A percentile compares a stretch with the other conserved stretches of the same genome.
phyloP scores from a whole-genome alignment of 2,329 filamentous ascomycete genomes.

The Eurotiales sp. region DNA sequence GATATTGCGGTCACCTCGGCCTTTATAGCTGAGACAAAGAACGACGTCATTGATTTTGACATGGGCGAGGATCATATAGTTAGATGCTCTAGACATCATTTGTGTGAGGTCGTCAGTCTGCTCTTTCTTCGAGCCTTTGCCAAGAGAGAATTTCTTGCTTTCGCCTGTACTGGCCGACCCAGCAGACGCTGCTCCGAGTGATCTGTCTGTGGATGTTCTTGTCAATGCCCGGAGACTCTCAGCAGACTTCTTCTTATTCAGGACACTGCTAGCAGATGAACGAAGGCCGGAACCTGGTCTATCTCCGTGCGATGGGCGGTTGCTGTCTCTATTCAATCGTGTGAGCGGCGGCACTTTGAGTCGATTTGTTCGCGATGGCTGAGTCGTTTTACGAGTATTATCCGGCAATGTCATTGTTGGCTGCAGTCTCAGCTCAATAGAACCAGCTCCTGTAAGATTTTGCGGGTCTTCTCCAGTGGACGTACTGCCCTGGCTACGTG shows the following conservation, averaged over 20 bases:
- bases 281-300: conserved; percentile 8
- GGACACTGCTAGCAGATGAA: conserved; percentile 20
- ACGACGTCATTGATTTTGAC: conserved; percentile 95
- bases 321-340: conserved; percentile 24
- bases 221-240: conserved; percentile 39
- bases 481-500: conserved; percentile 37
- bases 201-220: conserved; percentile 35
- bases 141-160: conserved; percentile 47
- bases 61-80: conserved; percentile 95
- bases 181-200: conserved; percentile 28
- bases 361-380: conserved; percentile 30
- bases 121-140: conserved; percentile 53
- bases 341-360: conserved; percentile 34
- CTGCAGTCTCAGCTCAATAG: conserved; percentile 75
- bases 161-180: conserved; percentile 24
- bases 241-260: conserved; percentile 38
- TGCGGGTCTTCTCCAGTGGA: conserved; percentile 43
- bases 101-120: conserved; percentile 86
- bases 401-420: conserved; percentile 67
- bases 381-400: conserved; percentile 29
- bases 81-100: conserved; percentile 93
- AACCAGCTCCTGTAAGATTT: conserved; percentile 64
- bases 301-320: conserved; percentile 20
- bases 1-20: conserved; percentile 89
- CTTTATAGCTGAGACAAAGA: conserved; percentile 93